Evolutionary conservation across 208 protist genomes (phyloP).

Genomic region (Acanthamoeba castellanii): DNA sequence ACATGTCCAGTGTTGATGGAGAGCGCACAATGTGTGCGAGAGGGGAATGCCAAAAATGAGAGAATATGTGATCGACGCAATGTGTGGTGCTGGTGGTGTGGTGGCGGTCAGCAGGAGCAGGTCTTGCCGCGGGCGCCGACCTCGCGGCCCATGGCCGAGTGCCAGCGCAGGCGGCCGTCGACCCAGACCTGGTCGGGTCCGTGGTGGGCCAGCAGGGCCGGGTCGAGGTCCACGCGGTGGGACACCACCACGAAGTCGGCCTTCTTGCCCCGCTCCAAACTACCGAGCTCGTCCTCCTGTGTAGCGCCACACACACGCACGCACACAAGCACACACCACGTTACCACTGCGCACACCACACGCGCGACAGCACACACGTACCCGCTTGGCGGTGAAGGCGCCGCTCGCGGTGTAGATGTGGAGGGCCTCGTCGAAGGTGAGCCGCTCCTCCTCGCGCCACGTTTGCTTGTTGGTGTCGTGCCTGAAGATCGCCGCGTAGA

Average conservation of each 20-base stretch:
- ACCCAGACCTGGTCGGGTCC: not conserved
- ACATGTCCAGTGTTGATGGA: too few species aligned
- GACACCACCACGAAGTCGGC: constrained; percentile 88
- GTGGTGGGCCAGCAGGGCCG: not conserved
- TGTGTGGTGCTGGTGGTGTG: too few species aligned
- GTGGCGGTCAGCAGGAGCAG: not conserved
- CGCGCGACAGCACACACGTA: not conserved
- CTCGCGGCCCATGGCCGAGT: not conserved
- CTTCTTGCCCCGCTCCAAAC: constrained; percentile 88
- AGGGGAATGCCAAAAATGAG: too few species aligned
- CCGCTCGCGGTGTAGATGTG: constrained; percentile 88
- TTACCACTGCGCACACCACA: not conserved
- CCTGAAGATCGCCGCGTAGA: constrained; percentile 88
- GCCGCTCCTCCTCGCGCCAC: constrained; percentile 85
- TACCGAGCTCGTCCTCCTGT: constrained; percentile 87
- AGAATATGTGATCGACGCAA: too few species aligned
- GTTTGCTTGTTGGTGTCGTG: constrained; percentile 84
- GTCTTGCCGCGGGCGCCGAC: not conserved
- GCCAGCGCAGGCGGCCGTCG: not conserved
- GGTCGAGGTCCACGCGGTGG: not conserved
- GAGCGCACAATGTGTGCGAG: too few species aligned
- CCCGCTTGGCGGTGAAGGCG: constrained; percentile 82
- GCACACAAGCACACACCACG: not conserved
- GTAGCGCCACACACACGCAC: constrained; percentile 68
- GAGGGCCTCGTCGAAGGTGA: constrained; percentile 88